Base-by-base conservation (phyloP, 2,329 filamentous ascomycete species). In the Ceratocystis lukuohia region DNA sequence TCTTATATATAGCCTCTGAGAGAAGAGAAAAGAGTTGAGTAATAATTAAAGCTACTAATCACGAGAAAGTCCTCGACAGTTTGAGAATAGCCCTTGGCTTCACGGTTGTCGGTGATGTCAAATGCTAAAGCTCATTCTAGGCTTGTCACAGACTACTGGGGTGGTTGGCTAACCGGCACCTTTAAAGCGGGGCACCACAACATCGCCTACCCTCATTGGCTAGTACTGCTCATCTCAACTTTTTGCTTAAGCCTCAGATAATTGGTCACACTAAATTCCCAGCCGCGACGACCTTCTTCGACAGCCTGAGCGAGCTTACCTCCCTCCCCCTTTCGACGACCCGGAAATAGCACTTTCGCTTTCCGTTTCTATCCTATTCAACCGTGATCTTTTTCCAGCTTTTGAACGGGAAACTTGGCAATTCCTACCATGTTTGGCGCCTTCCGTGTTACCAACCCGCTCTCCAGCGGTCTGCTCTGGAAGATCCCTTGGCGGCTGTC, bases 401-500 rank as follows among this genome's bases (percentile, higher is more conserved):
- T n/a, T 7, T 30, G 25, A 30, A 12, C 30, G 6, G 17, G 28
- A 30, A n/a, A 59, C 17, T 30, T 12, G 17, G 12, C 56, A 67
- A 17, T 64, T 41, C n/a, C 56, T 48, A 66, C 71, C 70, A 96
- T 96, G 91, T 93, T 91, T 76, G 88, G 88, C 73, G 81, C 88
- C 71, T 91, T 96, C 79, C 88, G 88, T 78, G 81, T 88, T 71
- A 91, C 90, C 57, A 88, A 85, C 70, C 80, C 88, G 68, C 80
- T 96, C 28, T 87, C 85, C 66, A 84, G 89, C 69, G 91, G 91
- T 76, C 86, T 96, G 65, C 81, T 96, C 71, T 96, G 91, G 94
- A 99, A 99, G 85, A 91, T 88, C 72, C 94, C 94, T 71, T 99
- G 92, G 92, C 88, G 94, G 69, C 85, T 99, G 74, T 99, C 94